Conservation (phyloP, 371 early-diverging fungal genomes). For the Gilbertella persicaria region DNA sequence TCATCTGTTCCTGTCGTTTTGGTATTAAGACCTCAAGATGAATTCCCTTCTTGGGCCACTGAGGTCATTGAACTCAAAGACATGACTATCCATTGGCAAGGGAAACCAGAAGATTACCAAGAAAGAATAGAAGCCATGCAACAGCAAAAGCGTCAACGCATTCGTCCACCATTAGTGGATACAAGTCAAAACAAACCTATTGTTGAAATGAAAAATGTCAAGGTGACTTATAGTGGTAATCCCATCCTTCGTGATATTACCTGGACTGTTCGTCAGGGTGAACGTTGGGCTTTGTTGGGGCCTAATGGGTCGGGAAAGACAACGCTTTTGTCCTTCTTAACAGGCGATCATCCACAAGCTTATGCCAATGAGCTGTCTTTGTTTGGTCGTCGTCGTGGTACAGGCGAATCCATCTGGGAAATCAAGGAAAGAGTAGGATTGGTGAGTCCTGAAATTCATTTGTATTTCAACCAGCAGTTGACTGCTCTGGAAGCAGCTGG, state of each 20-base stretch:
- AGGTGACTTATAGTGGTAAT: conserved; percentile 46
- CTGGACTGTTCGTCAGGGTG: conserved; percentile 57
- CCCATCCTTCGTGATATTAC: conserved; percentile 47
- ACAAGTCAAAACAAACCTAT: conserved; percentile 26
- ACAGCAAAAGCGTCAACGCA: neutral
- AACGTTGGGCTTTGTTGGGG: conserved; percentile 60
- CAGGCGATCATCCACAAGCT: conserved; percentile 68
- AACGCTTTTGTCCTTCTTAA: conserved; percentile 59
- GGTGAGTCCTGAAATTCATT: conserved; percentile 62
- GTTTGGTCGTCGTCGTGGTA: conserved; percentile 61
- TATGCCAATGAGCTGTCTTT: conserved; percentile 58
- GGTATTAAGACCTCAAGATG: conserved; percentile 59
- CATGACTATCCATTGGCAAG: conserved; percentile 28
- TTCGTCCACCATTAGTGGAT: neutral
- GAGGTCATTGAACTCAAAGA: conserved; percentile 48
- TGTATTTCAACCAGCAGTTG: conserved; percentile 52
- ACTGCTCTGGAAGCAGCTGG: conserved; percentile 46
- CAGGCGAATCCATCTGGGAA: conserved; percentile 62
- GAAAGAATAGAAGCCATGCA: neutral
- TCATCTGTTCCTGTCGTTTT: conserved; percentile 45
- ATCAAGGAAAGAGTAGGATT: conserved; percentile 53
- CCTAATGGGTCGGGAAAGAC: conserved; percentile 67
- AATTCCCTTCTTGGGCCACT: conserved; percentile 59
- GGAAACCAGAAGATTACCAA: conserved; percentile 31
- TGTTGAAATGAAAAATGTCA: conserved; percentile 50